Percentiles rank a stretch among this genome's conserved stretches.
Conservation (phyloP, 495 filamentous ascomycete genomes). For the Mytilinidion resinicola region DNA sequence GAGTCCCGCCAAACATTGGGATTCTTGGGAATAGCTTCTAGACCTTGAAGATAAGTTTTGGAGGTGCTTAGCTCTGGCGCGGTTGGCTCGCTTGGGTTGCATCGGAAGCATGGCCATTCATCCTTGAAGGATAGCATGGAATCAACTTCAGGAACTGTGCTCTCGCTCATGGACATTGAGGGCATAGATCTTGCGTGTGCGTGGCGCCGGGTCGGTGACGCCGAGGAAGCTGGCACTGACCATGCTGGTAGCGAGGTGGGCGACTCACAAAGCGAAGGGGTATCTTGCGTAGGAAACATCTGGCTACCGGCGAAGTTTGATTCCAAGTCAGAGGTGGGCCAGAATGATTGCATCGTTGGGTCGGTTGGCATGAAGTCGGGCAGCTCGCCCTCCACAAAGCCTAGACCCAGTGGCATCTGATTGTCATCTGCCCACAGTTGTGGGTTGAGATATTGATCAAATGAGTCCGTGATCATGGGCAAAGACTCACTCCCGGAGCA, state of each 20-base stretch:
- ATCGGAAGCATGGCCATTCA: conserved; percentile 20
- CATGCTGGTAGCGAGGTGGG: conserved; percentile 17
- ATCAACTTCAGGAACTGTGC: conserved; percentile 16
- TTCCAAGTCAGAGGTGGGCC: conserved; percentile 12
- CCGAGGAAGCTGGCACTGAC: conserved; percentile 5
- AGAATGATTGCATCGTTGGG: conserved; percentile 3
- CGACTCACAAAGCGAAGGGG: conserved; percentile 15
- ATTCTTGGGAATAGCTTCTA: conserved; percentile 9
- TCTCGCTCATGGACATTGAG: conserved; percentile 22
- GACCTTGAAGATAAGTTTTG: conserved; percentile 4
- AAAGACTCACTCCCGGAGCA: conserved; percentile 9
- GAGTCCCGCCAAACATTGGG: conserved; percentile 2
- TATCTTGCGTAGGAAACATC: conserved; percentile 7
- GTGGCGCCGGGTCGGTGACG: conserved; percentile 8
- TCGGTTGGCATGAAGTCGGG: conserved; percentile 13
- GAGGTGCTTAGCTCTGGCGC: conserved; percentile 5
- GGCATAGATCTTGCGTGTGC: conserved; percentile 20
- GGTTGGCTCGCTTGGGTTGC: conserved; percentile 4
- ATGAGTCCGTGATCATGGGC: conserved; percentile 10
- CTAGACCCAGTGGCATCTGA: conserved; percentile 19
- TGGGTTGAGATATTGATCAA: conserved; percentile 15
- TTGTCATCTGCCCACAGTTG: conserved; percentile 20
- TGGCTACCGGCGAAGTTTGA: conserved; percentile 5
- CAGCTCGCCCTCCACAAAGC: conserved; percentile 17
- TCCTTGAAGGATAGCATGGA: conserved; percentile 12